These are phyloP conservation scores for Fusarium gaditjirri DNA, from an alignment of 2,329 filamentous ascomycete genomes.

Conservation along the genomic window DNA sequence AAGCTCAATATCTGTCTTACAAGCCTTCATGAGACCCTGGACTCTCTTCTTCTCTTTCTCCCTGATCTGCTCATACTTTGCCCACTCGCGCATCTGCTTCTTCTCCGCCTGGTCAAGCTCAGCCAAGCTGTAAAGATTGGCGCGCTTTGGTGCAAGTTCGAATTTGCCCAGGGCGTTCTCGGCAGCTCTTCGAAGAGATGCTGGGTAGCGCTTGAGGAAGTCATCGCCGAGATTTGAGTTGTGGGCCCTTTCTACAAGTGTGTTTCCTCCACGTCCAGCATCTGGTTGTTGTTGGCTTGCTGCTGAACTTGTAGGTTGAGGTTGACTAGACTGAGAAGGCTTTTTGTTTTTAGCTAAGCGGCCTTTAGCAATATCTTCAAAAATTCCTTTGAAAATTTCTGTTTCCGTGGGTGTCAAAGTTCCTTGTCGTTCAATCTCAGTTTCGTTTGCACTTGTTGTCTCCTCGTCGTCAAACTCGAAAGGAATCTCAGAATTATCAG, in stretches of 20 bases:
- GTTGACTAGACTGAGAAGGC: constrained; percentile 11
- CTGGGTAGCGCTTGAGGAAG: constrained; percentile 52
- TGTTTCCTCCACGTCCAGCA: constrained; percentile 35
- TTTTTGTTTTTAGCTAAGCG: constrained; percentile 47
- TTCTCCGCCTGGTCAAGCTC: constrained; percentile 48
- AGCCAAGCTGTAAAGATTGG: constrained; percentile 41
- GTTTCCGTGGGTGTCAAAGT: constrained; percentile 70
- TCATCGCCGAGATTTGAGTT: constrained; percentile 49
- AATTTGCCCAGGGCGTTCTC: constrained; percentile 54
- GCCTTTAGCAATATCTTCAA: constrained; percentile 55
- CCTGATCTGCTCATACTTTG: constrained; percentile 51
- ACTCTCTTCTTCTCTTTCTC: constrained; percentile 63
- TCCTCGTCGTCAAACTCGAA: constrained; percentile 64
- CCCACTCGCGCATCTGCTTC: constrained; percentile 50
- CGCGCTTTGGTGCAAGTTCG: constrained; percentile 46
- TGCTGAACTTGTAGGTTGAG: not conserved
- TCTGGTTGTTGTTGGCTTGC: not conserved
- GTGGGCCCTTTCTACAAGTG: constrained; percentile 49
- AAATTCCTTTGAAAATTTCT: constrained; percentile 69
- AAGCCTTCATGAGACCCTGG: constrained; percentile 62
- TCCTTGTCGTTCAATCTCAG: constrained; percentile 43
- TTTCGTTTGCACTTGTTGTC: constrained; percentile 34
- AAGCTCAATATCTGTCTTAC: constrained; percentile 69
- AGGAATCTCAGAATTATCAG: constrained; percentile 57
- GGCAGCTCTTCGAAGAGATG: constrained; percentile 53